A percentile compares a stretch with the other conserved stretches of the same genome.
These are phyloP conservation scores for Conoideocrella luteorostrata DNA, from an alignment of 2,329 filamentous ascomycete species.

Conservation along the genomic window DNA sequence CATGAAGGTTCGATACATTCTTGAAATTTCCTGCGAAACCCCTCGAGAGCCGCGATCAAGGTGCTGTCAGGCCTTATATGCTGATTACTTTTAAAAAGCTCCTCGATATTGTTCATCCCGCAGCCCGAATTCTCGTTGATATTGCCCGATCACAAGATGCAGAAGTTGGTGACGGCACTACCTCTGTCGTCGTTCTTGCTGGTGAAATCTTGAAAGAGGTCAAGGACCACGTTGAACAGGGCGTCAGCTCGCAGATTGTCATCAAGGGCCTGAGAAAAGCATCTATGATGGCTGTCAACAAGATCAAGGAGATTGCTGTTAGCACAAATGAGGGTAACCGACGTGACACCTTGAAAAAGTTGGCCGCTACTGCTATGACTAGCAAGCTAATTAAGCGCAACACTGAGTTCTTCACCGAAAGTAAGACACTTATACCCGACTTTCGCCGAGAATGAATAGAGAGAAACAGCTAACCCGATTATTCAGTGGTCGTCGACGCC, in stretches of 20 bases:
- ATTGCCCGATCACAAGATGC: constrained; percentile 98
- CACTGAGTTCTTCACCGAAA: constrained; percentile 94
- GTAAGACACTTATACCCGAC: constrained; percentile 40
- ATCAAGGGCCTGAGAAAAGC: constrained; percentile 92
- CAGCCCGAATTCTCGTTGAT: constrained; percentile 93
- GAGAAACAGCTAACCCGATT: constrained; percentile 20
- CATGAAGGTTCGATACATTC: constrained; percentile 68
- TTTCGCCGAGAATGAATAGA: background rate
- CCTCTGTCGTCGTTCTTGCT: constrained; percentile 93
- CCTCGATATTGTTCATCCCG: constrained; percentile 96
- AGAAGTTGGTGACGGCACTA: constrained; percentile 96
- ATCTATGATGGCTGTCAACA: constrained; percentile 88
- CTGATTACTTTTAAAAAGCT: constrained; percentile 47
- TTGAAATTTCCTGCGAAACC: background rate
- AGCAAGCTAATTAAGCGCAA: constrained; percentile 99
- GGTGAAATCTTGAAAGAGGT: constrained; percentile 96
- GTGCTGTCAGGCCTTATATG: background rate
- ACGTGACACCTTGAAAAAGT: constrained; percentile 79
- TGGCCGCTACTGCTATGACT: constrained; percentile 96
- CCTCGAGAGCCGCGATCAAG: background rate
- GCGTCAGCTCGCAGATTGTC: constrained; percentile 94
- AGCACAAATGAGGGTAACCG: constrained; percentile 75
- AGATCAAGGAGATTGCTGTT: constrained; percentile 95
- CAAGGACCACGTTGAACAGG: constrained; percentile 92
- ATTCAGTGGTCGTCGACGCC: constrained; percentile 88